Conservation (phyloP, 495 filamentous ascomycete species). For the Penicillium lagena region DNA sequence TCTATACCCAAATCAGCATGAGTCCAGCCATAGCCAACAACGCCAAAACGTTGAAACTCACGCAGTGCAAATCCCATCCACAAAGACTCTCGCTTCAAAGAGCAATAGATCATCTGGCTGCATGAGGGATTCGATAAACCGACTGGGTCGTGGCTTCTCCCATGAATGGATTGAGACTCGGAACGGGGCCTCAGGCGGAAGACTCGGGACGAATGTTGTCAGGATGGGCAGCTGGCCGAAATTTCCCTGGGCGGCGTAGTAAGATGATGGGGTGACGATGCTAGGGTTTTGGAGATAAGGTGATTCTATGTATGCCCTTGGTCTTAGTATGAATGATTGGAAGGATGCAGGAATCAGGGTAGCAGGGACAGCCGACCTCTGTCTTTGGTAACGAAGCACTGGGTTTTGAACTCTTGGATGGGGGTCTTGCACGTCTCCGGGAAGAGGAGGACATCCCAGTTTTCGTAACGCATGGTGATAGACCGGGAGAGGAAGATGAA, state of each 20-base stretch:
- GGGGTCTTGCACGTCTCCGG: slow-evolving; percentile 57
- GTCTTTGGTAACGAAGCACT: slow-evolving; percentile 71
- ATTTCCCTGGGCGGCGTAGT: slow-evolving; percentile 22
- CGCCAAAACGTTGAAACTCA: slow-evolving; percentile 28
- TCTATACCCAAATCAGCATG: slow-evolving; percentile 14
- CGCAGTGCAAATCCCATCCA: slow-evolving; percentile 65
- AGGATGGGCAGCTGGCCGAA: slow-evolving; percentile 57
- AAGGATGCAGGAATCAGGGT: no score
- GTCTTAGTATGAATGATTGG: no score
- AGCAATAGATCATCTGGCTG: slow-evolving; percentile 54
- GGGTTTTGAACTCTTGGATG: slow-evolving; percentile 80
- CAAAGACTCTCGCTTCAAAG: slow-evolving; percentile 61
- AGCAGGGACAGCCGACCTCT: slow-evolving; percentile 11
- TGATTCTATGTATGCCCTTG: slow-evolving; percentile 3
- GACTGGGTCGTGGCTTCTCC: slow-evolving; percentile 59
- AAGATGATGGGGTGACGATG: slow-evolving; percentile 18
- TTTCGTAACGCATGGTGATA: slow-evolving; percentile 65
- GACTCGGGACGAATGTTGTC: slow-evolving; percentile 69
- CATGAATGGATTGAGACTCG: slow-evolving; percentile 78
- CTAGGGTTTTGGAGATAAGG: slow-evolving; percentile 28
- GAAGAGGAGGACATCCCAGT: slow-evolving; percentile 85
- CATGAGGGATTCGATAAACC: slow-evolving; percentile 53
- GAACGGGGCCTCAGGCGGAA: slow-evolving; percentile 55
- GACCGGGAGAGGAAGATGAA: slow-evolving; percentile 6
- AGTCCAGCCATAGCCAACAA: no score